Evolutionary conservation across 805 yeast genomes (phyloP).

Genomic region (Wickerhamomyces mucosus): DNA sequence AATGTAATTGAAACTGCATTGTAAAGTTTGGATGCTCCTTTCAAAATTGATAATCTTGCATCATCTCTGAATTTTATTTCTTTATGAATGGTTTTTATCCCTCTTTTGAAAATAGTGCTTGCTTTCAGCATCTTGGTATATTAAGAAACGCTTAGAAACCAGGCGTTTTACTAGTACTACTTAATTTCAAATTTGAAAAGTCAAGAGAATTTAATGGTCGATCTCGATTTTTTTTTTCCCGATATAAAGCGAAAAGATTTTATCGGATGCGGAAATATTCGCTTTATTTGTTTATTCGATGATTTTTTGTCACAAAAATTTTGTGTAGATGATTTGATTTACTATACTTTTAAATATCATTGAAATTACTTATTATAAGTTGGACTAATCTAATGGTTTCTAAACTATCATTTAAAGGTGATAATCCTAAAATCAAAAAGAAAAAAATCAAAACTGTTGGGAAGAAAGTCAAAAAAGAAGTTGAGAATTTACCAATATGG

Average conservation of each 20-base stretch:
- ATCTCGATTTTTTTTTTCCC: no score
- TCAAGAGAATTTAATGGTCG: no score
- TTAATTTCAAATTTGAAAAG: no score
- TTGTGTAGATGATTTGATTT: no score
- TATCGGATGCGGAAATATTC: no score
- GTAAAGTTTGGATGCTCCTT: constrained; percentile 91
- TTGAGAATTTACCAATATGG: constrained; percentile 11
- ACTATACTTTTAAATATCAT: no score
- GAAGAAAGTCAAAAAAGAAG: constrained; percentile 2
- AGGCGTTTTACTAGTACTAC: no score
- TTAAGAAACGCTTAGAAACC: no score
- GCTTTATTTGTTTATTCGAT: no score
- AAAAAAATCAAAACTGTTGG: constrained; percentile 4
- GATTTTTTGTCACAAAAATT: no score
- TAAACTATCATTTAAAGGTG: constrained; percentile 28
- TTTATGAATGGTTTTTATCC: constrained; percentile 46
- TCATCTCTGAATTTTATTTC: constrained; percentile 95
- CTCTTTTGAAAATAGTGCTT: constrained; percentile 7
- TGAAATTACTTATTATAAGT: no score
- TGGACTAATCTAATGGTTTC: constrained; percentile 28
- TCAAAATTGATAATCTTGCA: constrained; percentile 88
- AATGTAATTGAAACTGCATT: constrained; percentile 94
- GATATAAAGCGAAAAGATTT: no score
- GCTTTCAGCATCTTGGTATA: constrained; percentile 4
- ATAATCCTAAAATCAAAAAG: constrained; percentile 15